Evolutionary conservation across 148 eudicot genomes (phyloP).

Genomic region (Agrostemma githago): DNA sequence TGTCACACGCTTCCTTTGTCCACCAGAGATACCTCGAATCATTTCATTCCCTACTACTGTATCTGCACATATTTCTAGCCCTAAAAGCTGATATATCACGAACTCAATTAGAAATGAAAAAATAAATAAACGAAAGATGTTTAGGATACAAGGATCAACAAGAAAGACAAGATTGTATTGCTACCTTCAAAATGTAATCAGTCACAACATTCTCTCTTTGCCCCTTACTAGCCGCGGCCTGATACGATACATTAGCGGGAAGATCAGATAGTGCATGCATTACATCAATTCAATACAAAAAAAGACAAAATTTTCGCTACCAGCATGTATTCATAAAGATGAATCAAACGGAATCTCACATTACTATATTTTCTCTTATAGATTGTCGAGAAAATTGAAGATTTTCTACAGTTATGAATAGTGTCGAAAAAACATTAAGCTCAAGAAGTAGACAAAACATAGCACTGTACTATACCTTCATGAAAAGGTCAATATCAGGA

Average conservation of each 20-base stretch:
- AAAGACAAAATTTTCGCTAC: not conserved
- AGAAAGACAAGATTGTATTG: slow-evolving; percentile 10
- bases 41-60: slow-evolving; percentile 40
- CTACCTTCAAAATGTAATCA: slow-evolving; percentile 38
- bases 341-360: too few relatives aligned
- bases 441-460: not conserved
- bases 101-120: not conserved
- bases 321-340: not conserved
- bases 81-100: slow-evolving; percentile 24
- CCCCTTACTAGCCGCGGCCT: slow-evolving; percentile 28
- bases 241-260: not conserved
- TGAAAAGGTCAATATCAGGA: slow-evolving; percentile 40
- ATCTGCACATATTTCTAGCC: slow-evolving; percentile 42
- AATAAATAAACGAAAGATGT: not conserved
- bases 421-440: not conserved
- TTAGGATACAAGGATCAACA: not conserved
- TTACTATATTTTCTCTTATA: too few relatives aligned
- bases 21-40: slow-evolving; percentile 49
- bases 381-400: too few relatives aligned
- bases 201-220: slow-evolving; percentile 29
- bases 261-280: slow-evolving; percentile 1
- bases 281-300: not conserved
- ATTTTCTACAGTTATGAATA: too few relatives aligned
- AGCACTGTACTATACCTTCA: slow-evolving; percentile 38
- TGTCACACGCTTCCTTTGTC: slow-evolving; percentile 45